Evolutionary conservation across 83 land plant species (phyloP).

Genomic region (Picea abies): DNA sequence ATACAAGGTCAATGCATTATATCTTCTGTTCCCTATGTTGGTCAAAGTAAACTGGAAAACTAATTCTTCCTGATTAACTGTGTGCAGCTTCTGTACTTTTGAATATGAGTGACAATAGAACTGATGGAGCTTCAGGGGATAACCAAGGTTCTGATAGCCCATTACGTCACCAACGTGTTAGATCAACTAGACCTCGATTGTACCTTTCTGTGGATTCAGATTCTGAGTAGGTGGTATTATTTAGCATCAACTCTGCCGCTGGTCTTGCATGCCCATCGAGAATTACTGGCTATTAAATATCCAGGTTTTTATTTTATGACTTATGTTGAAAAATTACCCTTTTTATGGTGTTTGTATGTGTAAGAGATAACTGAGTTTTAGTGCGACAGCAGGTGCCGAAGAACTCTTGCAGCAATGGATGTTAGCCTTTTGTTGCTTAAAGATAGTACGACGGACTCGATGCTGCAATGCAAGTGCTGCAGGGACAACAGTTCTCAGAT

Average conservation of each 20-base stretch:
- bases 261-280: background rate
- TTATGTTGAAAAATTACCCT: background rate
- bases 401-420: conserved; percentile 2
- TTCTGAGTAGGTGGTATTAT: conserved; percentile 3
- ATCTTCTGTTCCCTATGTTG: background rate
- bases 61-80: conserved; percentile 1
- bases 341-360: background rate
- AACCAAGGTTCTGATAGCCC: conserved; percentile 16
- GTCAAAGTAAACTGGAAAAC: background rate
- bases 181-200: conserved; percentile 4
- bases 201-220: conserved; percentile 12
- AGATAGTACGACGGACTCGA: background rate
- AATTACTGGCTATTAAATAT: background rate
- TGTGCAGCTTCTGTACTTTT: conserved; percentile 15
- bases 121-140: conserved; percentile 13
- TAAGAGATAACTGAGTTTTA: background rate
- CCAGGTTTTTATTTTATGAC: background rate
- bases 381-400: background rate
- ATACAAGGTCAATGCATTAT: background rate
- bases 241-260: conserved; percentile 7
- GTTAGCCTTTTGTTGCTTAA: background rate
- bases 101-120: conserved; percentile 11
- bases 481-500: background rate
- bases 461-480: background rate
- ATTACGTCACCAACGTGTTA: conserved; percentile 4